Evolutionary conservation across 2,329 filamentous ascomycete genomes (phyloP), one percentile per base, ranked within the genome.

Genomic region (Alternaria hordeiaustralica): DNA sequence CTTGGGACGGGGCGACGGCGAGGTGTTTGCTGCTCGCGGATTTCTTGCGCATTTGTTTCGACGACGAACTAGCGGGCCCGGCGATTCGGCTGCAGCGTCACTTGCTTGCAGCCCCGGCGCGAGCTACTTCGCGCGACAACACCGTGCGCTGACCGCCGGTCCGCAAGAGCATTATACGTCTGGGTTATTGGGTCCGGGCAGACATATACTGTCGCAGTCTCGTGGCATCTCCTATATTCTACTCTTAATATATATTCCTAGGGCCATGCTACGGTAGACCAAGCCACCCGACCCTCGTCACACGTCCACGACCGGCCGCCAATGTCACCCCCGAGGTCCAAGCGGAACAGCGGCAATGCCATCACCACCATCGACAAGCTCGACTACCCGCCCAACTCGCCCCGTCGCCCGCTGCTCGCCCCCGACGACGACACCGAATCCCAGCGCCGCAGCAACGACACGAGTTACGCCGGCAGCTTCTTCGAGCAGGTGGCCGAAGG

Each of bases 401-500:
- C 71, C 65, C 79, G 69, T 68, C 76, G 80, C 45, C 82, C 82
- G 6, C 80, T 85, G 18, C 78, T 84, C 11, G 75, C 75, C 41
- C 69, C 73, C 65, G 75, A 79, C 65, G 74, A 78, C 65, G 72
- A 78, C 45, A 72, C 71, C 21, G 73, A 73, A 51, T 73, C 69
- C n/a, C 73, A 68, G 50, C 73, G 76, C 15, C 75, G 72, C 41
- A 83, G 81, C 63, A 78, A 81, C 62, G 78, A 80, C 61, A 81
- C 76, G 60, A 84, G 82, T 72, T 82, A 82, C 75, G 82, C 83
- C 55, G 84, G 84, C 63, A 84, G 80, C 77, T 86, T 90, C 74
- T 85, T 90, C 74, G 87, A 83, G 61, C 84, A 89, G 71, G 86
- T 89, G 11, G 87, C 87, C 28, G 86, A 87, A 58, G 87, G 86